Evolutionary conservation across 805 yeast genomes (phyloP), one percentile per base, ranked within the genome.

Genomic region (Kluyveromyces nonfermentans): DNA sequence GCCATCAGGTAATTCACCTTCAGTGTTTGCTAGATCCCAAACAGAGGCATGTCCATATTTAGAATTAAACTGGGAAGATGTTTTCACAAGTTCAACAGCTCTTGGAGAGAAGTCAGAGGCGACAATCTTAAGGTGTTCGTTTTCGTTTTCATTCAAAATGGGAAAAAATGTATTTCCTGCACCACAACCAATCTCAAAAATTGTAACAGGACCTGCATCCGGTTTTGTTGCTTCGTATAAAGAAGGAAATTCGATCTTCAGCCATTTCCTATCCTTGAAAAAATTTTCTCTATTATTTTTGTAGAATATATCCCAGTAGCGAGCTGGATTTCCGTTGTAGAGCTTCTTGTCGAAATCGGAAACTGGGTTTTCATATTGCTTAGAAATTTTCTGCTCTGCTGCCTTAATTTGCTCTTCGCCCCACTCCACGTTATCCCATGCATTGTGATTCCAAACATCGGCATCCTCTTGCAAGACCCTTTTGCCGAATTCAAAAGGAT

Each of bases 111-210:
- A 93, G 64, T 93, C 98, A 40, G 88, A 93, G 2, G 95, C 98
- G 43, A 77, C 73, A 7, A 93, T 76, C 51, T 68, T 73, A 42
- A 93, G 67, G 21, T 79, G 65, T n/a, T 80, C 79, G 64, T 93
- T 93, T 60, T 85, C 72, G 61, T 93, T 93, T 53, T 83, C 88
- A 44, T 74, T 74, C 46, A 93, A 67, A 17, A 93, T 81, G 4
- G 98, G 98, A 62, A 83, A 93, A 70, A 93, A 75, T 0, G 98
- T 93, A 63, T 93, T 93, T 9, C 98, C 98, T 5, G 96, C 97
- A 45, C 98, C 98, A 67, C 98, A 93, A 3, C 98, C 98, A 38
- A 93, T 82, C 63, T 93, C 98, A 44, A 93, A 72, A 30, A 93
- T 82, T 3, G 81, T 78, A 18, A 73, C 72, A 4, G 82, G 76